phyloP scores from a whole-genome alignment of 768 basidiomycete species.

The Inosperma sp. region DNA sequence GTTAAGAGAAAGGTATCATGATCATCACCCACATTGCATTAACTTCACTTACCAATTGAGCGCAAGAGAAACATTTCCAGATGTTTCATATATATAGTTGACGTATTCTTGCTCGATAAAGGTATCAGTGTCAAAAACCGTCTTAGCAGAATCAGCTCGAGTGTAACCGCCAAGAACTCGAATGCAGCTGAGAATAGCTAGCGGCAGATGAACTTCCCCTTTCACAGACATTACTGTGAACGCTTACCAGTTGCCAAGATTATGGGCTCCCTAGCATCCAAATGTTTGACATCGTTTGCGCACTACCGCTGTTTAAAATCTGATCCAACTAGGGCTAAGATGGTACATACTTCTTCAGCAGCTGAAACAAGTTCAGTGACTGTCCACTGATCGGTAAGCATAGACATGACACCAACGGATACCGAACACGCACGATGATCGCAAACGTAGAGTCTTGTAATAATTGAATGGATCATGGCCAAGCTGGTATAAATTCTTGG shows the following conservation, averaged over 20 bases:
- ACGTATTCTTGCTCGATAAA: conserved; percentile 56
- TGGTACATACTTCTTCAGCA: conserved; percentile 55
- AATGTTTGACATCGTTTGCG: conserved; percentile 49
- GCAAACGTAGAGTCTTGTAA: conserved; percentile 54
- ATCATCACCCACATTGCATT: conserved; percentile 42
- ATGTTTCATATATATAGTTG: conserved; percentile 36
- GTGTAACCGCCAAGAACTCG: conserved; percentile 64
- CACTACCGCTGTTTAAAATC: conserved; percentile 34
- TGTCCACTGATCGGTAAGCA: conserved; percentile 22
- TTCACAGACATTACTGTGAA: not conserved
- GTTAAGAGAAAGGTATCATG: conserved; percentile 38
- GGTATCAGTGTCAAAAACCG: conserved; percentile 55
- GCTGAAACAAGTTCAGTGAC: conserved; percentile 53
- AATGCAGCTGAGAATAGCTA: conserved; percentile 58
- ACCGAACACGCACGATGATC: conserved; percentile 49
- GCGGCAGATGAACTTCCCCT: not conserved
- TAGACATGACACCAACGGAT: not conserved
- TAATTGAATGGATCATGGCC: conserved; percentile 49
- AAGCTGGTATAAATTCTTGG: conserved; percentile 59
- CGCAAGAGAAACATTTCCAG: conserved; percentile 47
- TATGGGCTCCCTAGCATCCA: conserved; percentile 50
- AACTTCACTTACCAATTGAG: conserved; percentile 50
- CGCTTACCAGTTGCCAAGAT: conserved; percentile 50
- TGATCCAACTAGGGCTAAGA: not conserved
- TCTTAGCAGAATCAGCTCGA: conserved; percentile 41